Conservation (phyloP, 768 basidiomycete genomes). For the Chalciporus pseudorubinellus region DNA sequence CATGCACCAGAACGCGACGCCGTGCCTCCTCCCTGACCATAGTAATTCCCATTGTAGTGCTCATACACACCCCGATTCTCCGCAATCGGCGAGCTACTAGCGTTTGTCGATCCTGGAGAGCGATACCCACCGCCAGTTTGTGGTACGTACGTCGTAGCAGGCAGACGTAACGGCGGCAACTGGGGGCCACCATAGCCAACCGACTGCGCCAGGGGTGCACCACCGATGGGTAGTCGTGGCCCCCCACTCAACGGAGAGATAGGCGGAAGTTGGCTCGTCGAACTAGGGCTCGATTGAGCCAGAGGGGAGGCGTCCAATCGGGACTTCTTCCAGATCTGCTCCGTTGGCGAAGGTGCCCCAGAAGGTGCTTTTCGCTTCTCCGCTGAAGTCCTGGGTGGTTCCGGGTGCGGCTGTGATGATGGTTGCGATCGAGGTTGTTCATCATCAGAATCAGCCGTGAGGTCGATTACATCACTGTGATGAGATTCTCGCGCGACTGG, state of each 20-base stretch:
- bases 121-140: conserved; percentile 20
- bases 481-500: conserved; percentile 29
- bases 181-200: conserved; percentile 22
- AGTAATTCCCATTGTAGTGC: conserved; percentile 26
- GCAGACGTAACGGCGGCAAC: conserved; percentile 29
- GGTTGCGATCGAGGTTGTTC: conserved; percentile 45
- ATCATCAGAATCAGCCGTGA: conserved; percentile 79
- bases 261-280: conserved; percentile 18
- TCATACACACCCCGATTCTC: conserved; percentile 27
- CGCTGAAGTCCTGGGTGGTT: conserved; percentile 27
- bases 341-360: conserved; percentile 53
- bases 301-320: conserved; percentile 31
- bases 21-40: conserved; percentile 21
- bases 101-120: conserved; percentile 17
- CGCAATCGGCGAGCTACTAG: conserved; percentile 3
- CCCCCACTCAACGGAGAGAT: conserved; percentile 24
- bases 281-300: conserved; percentile 9
- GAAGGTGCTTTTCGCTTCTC: conserved; percentile 61
- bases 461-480: conserved; percentile 68
- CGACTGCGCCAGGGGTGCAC: conserved; percentile 16
- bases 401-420: conserved; percentile 30
- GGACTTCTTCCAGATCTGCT: conserved; percentile 74
- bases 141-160: conserved; percentile 17
- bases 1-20: conserved; percentile 24
- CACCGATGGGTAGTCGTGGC: conserved; percentile 11